Conservation (phyloP, 176 grass and related monocot species). For the Melocanna baccifera region DNA sequence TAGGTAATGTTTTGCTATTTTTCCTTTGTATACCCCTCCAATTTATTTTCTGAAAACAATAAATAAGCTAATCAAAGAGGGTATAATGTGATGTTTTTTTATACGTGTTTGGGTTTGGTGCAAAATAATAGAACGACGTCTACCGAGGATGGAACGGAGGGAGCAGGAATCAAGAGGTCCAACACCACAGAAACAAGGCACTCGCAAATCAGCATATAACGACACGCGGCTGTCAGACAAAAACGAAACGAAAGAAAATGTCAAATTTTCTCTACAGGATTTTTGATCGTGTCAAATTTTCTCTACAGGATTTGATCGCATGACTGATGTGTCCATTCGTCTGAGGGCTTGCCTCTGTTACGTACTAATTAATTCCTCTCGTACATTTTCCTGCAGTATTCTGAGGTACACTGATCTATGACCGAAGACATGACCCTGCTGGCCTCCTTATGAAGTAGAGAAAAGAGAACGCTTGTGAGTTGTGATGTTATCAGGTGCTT, state of each 20-base stretch:
- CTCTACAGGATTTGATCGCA: constrained; percentile 17
- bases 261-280: constrained; percentile 5
- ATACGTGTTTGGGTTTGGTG: too few species aligned
- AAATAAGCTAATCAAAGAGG: too few species aligned
- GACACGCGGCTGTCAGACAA: not conserved
- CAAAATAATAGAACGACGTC: too few species aligned
- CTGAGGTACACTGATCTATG: constrained; percentile 20
- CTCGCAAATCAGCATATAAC: not conserved
- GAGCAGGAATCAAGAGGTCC: not conserved
- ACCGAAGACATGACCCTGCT: not conserved
- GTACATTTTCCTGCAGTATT: constrained; percentile 23
- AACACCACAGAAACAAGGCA: not conserved
- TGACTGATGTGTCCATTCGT: constrained; percentile 14
- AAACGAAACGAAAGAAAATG: not conserved
- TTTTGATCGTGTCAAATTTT: constrained; percentile 13
- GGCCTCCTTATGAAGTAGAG: not conserved
- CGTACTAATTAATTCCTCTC: constrained; percentile 6
- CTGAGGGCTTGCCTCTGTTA: constrained; percentile 10
- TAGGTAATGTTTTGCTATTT: too few species aligned
- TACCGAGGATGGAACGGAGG: too few species aligned
- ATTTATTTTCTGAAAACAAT: too few species aligned
- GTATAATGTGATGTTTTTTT: too few species aligned
- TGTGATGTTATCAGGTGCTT: not conserved
- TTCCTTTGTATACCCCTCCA: too few species aligned
- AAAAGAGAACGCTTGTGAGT: not conserved